These are phyloP conservation scores for Globisporangium ultimum DNA, from an alignment of 352 stramenopile species.

Conservation along the genomic window DNA sequence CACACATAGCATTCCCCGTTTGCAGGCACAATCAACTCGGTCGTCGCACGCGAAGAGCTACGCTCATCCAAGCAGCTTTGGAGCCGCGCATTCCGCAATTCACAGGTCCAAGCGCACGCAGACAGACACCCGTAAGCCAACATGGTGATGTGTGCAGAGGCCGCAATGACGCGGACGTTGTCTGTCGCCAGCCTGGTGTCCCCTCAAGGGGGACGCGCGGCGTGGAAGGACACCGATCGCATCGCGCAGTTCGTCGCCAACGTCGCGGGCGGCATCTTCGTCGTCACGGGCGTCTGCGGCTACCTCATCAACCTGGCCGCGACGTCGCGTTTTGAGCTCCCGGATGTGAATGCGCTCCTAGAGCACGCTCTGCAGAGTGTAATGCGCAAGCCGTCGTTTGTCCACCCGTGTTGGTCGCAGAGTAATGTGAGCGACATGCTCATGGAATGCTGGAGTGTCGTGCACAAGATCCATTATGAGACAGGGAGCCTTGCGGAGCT, in stretches of 20 bases:
- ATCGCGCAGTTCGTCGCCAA: constrained; percentile 64
- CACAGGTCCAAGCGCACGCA: neutral
- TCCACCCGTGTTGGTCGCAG: constrained; percentile 15
- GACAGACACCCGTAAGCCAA: neutral
- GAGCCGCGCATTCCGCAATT: no score
- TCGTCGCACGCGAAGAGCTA: neutral
- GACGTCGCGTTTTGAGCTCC: constrained; percentile 25
- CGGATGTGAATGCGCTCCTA: constrained; percentile 20
- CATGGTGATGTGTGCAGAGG: no score
- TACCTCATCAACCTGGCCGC: constrained; percentile 30
- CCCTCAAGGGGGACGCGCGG: neutral
- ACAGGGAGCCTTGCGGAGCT: constrained; percentile 37
- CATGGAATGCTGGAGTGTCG: constrained; percentile 29
- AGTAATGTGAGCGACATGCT: constrained; percentile 23
- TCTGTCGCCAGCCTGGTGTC: constrained; percentile 1
- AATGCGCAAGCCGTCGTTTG: constrained; percentile 13
- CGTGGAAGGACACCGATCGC: constrained; percentile 62
- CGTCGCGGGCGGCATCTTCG: constrained; percentile 44
- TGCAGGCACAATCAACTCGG: no score
- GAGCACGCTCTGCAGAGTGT: neutral
- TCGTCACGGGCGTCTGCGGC: constrained; percentile 34
- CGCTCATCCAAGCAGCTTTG: neutral
- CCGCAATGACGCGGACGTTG: neutral
- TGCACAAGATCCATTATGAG: constrained; percentile 21
- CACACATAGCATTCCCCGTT: neutral